Evolutionary conservation across 2,329 filamentous ascomycete species (phyloP), one percentile per base, ranked within the genome.

Genomic region (Alternaria atra): DNA sequence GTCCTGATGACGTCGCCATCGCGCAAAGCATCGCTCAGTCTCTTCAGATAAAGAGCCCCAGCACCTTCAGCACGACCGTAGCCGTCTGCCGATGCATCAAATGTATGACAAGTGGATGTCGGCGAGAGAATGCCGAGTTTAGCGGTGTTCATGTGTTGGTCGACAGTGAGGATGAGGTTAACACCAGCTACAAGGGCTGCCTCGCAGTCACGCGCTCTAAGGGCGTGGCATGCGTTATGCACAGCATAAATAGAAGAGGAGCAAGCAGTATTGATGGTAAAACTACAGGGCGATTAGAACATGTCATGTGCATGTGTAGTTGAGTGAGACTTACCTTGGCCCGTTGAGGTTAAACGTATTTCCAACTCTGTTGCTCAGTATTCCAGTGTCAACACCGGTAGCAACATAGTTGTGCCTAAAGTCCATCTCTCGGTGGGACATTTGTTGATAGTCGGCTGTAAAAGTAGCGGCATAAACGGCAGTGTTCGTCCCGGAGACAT

Each of bases 271-370:
- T 70, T 61, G 13, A 72, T 13, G 0, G 55, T 54, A 6, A 71
- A 37, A 52, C 59, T n/a, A n/a, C n/a, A n/a, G n/a, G n/a, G n/a
- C n/a, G n/a, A n/a, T n/a, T n/a, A n/a, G n/a, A n/a, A n/a, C n/a
- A n/a, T n/a, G n/a, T n/a, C n/a, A n/a, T n/a, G n/a, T n/a, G n/a
- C n/a, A n/a, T n/a, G n/a, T n/a, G n/a, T n/a, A n/a, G n/a, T n/a
- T n/a, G n/a, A n/a, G n/a, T n/a, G n/a, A n/a, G n/a, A n/a, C n/a
- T n/a, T n/a, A n/a, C n/a, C n/a, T 67, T 23, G 72, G 67, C 0
- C 73, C 72, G 8, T 46, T 46, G 5, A 73, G 62, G 50, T 74
- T 66, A 54, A 73, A 73, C 8, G 67, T 40, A 34, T 73, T 63
- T 13, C 61, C 62, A 20, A 75, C 55, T 0, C 72, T 60, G 46